Conservation (phyloP, 2,329 filamentous ascomycete species). For the Fusarium sp. region DNA sequence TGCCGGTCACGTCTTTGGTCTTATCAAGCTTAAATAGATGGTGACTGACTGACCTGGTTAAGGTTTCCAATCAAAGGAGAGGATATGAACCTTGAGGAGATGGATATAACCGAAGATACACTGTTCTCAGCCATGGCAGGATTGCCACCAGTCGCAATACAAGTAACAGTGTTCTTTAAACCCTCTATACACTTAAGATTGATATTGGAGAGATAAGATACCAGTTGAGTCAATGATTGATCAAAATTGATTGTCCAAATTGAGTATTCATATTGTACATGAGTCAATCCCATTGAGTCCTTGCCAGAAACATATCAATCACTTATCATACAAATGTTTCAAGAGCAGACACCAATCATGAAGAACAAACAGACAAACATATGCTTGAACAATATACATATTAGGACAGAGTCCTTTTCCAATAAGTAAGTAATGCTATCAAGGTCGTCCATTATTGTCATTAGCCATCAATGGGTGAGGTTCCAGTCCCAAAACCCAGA, state of each 20-base stretch:
- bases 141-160: not conserved
- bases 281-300: not conserved
- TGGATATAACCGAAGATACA: not conserved
- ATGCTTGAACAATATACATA: constrained; percentile 16
- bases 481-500: constrained; percentile 33
- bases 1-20: not conserved
- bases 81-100: not conserved
- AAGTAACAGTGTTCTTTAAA: not conserved
- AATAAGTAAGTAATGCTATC: constrained; percentile 20
- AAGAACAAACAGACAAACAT: not conserved
- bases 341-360: not conserved
- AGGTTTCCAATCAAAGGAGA: too few relatives aligned
- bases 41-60: not conserved
- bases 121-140: not conserved
- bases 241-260: not conserved
- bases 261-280: not conserved
- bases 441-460: constrained; percentile 43
- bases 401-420: constrained; percentile 15
- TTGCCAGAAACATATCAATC: not conserved
- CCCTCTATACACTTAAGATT: not conserved
- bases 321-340: not conserved
- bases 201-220: not conserved
- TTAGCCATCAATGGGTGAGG: constrained; percentile 39
- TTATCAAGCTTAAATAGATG: not conserved
- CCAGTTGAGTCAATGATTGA: not conserved